Evolutionary conservation across 805 yeast species (phyloP), one percentile per base, ranked within the genome.

Genomic region (Wickerhamomyces hampshirensis): DNA sequence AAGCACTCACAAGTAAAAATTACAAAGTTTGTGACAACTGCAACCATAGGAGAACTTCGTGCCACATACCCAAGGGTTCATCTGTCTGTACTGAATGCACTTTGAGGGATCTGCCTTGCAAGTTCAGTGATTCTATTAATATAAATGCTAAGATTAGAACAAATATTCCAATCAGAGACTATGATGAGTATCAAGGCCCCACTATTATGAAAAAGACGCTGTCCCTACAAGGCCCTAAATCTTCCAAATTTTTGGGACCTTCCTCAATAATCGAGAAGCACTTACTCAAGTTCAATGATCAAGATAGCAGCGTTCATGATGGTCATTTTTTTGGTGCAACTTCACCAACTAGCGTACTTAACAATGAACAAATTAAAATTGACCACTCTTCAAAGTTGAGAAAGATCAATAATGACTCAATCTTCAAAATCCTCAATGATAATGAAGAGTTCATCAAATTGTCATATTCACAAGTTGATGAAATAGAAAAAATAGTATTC

Each of bases 161-260:
- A 13, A 46, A 43, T 6, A 34, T 34, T 6, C 60, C 60, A 4
- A 49, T 55, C 11, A 42, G 46, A 30, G 60, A 55, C 35, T 55
- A 55, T 38, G 55, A 53, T 35, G 42, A 46, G 14, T 48, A 51
- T 17, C 42, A 44, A 19, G 58, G 56, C 8, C 57, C 55, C 14
- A 53, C 59, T 6, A 51, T 50, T 5, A 44, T 55, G 55, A 45
- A 47, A 14, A 48, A 47, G 28, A 54, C 58, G 1, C 38, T 55
- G 6, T 51, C 60, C 1, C 33, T 55, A 11, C 51, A 54, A 35
- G 53, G 55, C 8, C 50, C 58, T 5, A 54, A 54, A 34, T 51
- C 59, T 1, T 39, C 59, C 8, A 50, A 46, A 16, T 38, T 53
- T 21, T 33, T 54, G 5, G 58, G 59, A 2, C 50, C 55, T 12